Conservation (phyloP, 768 basidiomycete genomes). For the Rhodotorula babjevae region DNA sequence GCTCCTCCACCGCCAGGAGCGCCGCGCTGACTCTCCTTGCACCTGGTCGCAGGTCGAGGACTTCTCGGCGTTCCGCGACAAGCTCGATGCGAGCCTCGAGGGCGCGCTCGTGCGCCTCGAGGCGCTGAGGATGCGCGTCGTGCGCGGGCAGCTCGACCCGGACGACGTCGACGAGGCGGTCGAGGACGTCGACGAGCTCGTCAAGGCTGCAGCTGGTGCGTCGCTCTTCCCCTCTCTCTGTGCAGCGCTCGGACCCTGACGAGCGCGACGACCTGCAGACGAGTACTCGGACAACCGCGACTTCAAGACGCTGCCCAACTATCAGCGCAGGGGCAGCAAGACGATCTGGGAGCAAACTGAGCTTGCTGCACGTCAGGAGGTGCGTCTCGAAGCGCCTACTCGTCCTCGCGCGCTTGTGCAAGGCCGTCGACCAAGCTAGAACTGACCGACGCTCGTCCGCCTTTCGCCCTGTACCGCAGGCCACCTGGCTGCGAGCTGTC, state of each 20-base stretch:
- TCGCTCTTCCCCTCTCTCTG: not conserved
- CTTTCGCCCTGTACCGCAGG: constrained; percentile 50
- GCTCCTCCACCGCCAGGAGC: not conserved
- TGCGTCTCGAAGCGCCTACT: constrained; percentile 55
- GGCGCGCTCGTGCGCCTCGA: constrained; percentile 59
- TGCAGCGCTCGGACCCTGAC: no score
- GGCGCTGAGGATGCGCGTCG: constrained; percentile 73
- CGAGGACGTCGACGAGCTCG: constrained; percentile 75
- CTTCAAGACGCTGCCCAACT: constrained; percentile 68
- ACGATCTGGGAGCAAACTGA: constrained; percentile 65
- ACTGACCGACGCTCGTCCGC: not conserved
- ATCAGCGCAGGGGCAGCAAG: constrained; percentile 59
- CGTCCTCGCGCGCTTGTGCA: no score
- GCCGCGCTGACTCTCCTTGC: not conserved
- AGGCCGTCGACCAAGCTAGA: no score
- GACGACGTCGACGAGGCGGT: constrained; percentile 64
- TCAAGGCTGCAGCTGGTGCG: constrained; percentile 59
- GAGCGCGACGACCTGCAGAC: constrained; percentile 42
- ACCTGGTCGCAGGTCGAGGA: constrained; percentile 62
- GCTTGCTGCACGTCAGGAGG: constrained; percentile 60
- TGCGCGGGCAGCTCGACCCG: constrained; percentile 64
- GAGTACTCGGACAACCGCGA: constrained; percentile 72
- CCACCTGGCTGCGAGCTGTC: constrained; percentile 67
- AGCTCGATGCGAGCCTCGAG: constrained; percentile 76
- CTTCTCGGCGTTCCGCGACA: constrained; percentile 73